Evolutionary conservation across 495 filamentous ascomycete species (phyloP), one percentile per base, ranked within the genome.

Genomic region (Hypoxylon rickii): DNA sequence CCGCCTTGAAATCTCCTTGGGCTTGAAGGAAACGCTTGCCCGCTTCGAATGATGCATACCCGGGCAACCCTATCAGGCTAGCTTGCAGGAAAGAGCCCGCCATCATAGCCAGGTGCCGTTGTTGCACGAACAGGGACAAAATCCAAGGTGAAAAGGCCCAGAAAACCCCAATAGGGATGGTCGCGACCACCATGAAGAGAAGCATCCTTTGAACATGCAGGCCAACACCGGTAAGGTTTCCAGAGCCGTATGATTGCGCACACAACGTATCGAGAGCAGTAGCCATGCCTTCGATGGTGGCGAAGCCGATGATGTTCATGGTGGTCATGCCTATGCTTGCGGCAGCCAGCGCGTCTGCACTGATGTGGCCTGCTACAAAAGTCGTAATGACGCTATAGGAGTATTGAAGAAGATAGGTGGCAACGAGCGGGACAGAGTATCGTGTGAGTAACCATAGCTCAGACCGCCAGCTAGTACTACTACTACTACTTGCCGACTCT

Each of bases 261-360:
- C 88, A 90, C 7, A 91, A 78, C 0, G 88, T 91, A 65, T 91
- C 88, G 18, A 91, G 74, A 52, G 82, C 84, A 7, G 88, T 91
- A 7, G 86, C 81, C 43, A 91, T 74, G 11, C 88, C 88, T 58
- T 89, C 84, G 65, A 85, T 88, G 10, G 87, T 76, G 13, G 86
- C 84, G 66, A 85, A 88, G 3, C 88, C 88, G 8, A 87, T 84
- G 61, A 91, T 90, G 53, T 82, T 88, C 26, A 68, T 68, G 3
- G 67, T 66, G 4, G 68, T 69, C 56, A 70, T 64, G 24, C 58
- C 63, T 20, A 69, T 36, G 50, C 65, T 70, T 0, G 65, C 84
- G 1, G 85, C 86, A 4, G 81, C 86, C 6, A 89, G 75, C 56
- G 85, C 82, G 22, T 80, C 76, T 44, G 80, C 85, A 18, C 85